Base-by-base conservation (phyloP, 495 filamentous ascomycete species). In the Tuber magnatum region DNA sequence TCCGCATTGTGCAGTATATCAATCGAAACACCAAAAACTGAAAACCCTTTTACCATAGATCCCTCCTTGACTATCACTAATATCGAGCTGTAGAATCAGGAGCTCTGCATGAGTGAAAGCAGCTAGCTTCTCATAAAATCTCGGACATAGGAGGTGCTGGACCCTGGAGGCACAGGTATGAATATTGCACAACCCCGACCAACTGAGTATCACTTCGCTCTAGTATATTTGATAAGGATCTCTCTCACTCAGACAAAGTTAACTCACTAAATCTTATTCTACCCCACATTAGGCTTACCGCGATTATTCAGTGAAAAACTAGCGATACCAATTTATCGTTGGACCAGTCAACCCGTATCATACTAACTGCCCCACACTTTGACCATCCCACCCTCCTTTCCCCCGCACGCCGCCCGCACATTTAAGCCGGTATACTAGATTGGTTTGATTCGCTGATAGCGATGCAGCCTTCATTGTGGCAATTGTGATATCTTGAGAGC, bases 281-380 rank as follows among this genome's bases (percentile, higher is more conserved):
- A 56, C 51, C n/a, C n/a, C n/a, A 28, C 51, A 14, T 56, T n/a
- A 28, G 24, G 51, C 51, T 77, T 69, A 68, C 43, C 20, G 71
- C 46, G 73, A 69, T 77, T 69, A 42, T 71, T 69, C 71, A 69
- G 71, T 73, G 46, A 46, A 16, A 69, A 35, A 41, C 41, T 20
- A 72, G 70, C 74, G 75, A 78, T 76, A 78, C 10, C 51, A 28
- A 56, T 28, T 28, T 56, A 28, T 3, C n/a, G 24, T 56, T n/a
- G 18, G 22, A 48, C 46, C 18, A 56, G 51, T 7, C 51, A 28
- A 14, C 51, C 8, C 8, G 18, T 20, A 48, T 7, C 3, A n/a
- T n/a, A n/a, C 6, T 48, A 7, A 28, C 51, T 56, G 2, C n/a
- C 51, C 24, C 51, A 28, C 24, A 51, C 6, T n/a, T 28, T 28